Percentiles rank a stretch among this genome's conserved stretches.
These are phyloP conservation scores for Anthostomella pinea DNA, from an alignment of 2,329 filamentous ascomycete genomes.

Conservation along the genomic window DNA sequence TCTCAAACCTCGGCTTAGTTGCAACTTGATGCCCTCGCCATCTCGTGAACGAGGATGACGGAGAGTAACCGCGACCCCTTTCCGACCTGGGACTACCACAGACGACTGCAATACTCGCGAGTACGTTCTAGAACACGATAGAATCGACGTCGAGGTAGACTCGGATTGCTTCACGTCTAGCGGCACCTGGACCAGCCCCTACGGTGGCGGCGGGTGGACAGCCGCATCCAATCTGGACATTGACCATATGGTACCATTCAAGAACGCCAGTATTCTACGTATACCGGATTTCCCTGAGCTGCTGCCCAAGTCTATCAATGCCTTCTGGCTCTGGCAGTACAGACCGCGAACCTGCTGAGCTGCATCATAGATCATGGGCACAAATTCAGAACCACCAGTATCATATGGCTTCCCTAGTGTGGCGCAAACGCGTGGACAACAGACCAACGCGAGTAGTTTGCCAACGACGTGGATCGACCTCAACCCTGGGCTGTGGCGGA, in stretches of 20 bases:
- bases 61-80: constrained; percentile 66
- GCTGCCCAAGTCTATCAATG: too few relatives aligned
- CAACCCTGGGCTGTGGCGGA: constrained; percentile 78
- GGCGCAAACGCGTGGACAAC: constrained; percentile 71
- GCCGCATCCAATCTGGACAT: constrained; percentile 70
- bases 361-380: too few relatives aligned
- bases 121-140: constrained; percentile 70
- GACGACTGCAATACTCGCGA: constrained; percentile 67
- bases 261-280: constrained; percentile 71
- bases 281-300: too few relatives aligned
- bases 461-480: constrained; percentile 72
- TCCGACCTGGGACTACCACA: constrained; percentile 67
- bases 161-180: constrained; percentile 59
- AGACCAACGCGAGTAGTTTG: constrained; percentile 62
- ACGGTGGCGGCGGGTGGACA: constrained; percentile 70
- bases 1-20: constrained; percentile 52
- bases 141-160: constrained; percentile 57
- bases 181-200: constrained; percentile 68
- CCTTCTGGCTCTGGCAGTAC: neutral
- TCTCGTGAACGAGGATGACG: constrained; percentile 52
- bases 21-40: constrained; percentile 57
- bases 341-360: neutral
- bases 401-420: too few relatives aligned
- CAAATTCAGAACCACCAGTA: too few relatives aligned
- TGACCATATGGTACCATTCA: constrained; percentile 77